Conservation (phyloP, 208 protist species). For the Endotrypanum monterogeii region DNA sequence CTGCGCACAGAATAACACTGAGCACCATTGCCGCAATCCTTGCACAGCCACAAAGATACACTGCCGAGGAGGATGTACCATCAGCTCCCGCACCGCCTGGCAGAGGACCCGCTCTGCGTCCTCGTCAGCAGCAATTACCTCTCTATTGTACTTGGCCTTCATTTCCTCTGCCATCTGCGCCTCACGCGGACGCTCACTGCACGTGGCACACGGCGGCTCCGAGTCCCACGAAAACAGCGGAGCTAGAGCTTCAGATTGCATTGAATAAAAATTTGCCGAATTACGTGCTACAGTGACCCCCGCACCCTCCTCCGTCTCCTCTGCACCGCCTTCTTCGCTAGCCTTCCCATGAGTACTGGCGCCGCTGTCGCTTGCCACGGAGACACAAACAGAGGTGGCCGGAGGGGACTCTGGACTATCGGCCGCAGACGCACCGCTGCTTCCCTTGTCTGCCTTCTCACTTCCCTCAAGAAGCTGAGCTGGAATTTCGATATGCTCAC, state of each 20-base stretch:
- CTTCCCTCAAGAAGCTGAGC: background rate
- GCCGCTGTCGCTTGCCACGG: too few relatives aligned
- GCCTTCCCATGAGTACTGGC: background rate
- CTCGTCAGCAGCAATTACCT: constrained; percentile 6
- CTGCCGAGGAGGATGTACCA: constrained; percentile 25
- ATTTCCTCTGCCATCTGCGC: background rate
- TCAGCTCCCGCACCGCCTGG: constrained; percentile 9
- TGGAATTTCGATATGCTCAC: background rate
- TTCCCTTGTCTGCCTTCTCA: background rate
- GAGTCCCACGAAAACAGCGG: constrained; percentile 13
- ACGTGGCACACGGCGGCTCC: constrained; percentile 17
- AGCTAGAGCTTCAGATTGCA: background rate
- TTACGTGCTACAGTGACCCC: background rate
- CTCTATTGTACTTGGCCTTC: constrained; percentile 2
- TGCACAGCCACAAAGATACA: constrained; percentile 25
- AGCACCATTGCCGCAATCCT: constrained; percentile 15
- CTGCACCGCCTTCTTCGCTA: background rate
- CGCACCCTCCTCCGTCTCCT: background rate
- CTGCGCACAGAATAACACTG: constrained; percentile 8
- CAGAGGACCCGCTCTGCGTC: constrained; percentile 10
- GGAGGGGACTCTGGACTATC: background rate
- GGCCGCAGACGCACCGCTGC: background rate
- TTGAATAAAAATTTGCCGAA: background rate
- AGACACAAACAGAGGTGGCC: too few relatives aligned
- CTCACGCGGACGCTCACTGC: background rate